These are phyloP conservation scores for Aspergillus sp. DNA, from an alignment of 2,329 filamentous ascomycete species.

Conservation along the genomic window DNA sequence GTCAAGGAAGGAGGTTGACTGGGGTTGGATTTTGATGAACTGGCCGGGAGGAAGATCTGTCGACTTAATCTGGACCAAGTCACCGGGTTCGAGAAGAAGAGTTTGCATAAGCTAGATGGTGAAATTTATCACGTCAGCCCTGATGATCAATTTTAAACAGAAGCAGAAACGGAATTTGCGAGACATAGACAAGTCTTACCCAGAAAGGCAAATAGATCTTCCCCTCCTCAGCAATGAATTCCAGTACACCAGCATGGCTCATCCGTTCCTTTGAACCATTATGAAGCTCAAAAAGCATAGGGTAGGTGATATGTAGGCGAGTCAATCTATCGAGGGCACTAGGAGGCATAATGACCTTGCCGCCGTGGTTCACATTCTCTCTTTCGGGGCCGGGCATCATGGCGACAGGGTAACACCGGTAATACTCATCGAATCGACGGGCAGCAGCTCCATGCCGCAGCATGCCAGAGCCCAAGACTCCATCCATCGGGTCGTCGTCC, in stretches of 20 bases:
- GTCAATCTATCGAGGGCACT: slow-evolving; percentile 96
- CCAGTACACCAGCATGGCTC: slow-evolving; percentile 90
- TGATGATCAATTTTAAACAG: background rate
- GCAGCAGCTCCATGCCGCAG: slow-evolving; percentile 45
- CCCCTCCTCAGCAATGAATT: slow-evolving; percentile 96
- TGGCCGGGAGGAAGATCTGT: slow-evolving; percentile 86
- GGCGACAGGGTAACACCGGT: slow-evolving; percentile 89
- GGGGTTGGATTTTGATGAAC: slow-evolving; percentile 94
- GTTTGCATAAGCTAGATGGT: slow-evolving; percentile 80
- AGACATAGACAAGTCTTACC: slow-evolving; percentile 50
- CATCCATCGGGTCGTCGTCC: slow-evolving; percentile 49
- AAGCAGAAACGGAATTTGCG: background rate
- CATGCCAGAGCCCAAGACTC: slow-evolving; percentile 52
- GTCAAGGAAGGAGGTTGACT: slow-evolving; percentile 88
- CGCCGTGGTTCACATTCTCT: slow-evolving; percentile 87
- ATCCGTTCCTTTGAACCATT: slow-evolving; percentile 76
- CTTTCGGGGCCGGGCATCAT: slow-evolving; percentile 91
- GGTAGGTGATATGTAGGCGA: slow-evolving; percentile 91
- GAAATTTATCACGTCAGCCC: background rate
- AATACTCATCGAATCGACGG: slow-evolving; percentile 96
- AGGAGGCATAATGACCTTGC: slow-evolving; percentile 96
- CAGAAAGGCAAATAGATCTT: slow-evolving; percentile 94
- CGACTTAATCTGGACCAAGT: slow-evolving; percentile 90
- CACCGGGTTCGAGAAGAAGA: slow-evolving; percentile 80
- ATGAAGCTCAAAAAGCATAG: slow-evolving; percentile 91